Evolutionary conservation across 371 early-diverging fungal species (phyloP), one percentile per base, ranked within the genome.

Genomic region (Mucor ambiguus): DNA sequence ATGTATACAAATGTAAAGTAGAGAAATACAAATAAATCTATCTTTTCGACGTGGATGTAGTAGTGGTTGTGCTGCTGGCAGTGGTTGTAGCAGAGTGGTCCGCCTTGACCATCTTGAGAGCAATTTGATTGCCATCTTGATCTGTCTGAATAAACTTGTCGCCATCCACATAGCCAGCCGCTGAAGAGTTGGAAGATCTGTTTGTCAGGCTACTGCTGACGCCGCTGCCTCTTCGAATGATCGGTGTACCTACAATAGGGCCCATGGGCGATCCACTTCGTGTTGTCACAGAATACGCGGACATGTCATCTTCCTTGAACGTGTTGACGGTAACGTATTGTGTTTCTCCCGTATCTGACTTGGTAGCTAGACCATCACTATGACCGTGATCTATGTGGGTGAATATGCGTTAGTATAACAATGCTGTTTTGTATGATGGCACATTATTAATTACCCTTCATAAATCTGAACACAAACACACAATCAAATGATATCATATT

Each of bases 81-180:
- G 49, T 62, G 8, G 63, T 12, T 32, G 60, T 68, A 7, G 73
- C 60, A 32, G 56, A 55, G 3, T 71, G 67, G 30, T 72, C 66
- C 3, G 79, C 81, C 52, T 72, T 81, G 29, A 71, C 69, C 75
- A 81, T 73, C 33, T 78, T 78, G 33, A 73, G 58, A 4, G 63
- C 44, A n/a, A 71, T 52, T 44, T 74, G 78, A 30, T 76, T 76
- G 3, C 79, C 79, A 60, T 78, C 75, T 58, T 75, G 70, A 61
- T 75, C 73, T 18, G 71, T 71, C 37, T 71, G 73, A 3, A 78
- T 69, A 63, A 69, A 81, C 20, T 69, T 71, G 28, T 75, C 75
- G 0, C 77, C 81, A 12, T 81, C 74, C 12, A 73, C 32, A 48
- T 69, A 71, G 4, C 77, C 78, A 24, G 69, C 46, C 10, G 71